phyloP scores from a whole-genome alignment of 2,329 filamentous ascomycete species.

The Paraphaeosphaeria sporulosa region DNA sequence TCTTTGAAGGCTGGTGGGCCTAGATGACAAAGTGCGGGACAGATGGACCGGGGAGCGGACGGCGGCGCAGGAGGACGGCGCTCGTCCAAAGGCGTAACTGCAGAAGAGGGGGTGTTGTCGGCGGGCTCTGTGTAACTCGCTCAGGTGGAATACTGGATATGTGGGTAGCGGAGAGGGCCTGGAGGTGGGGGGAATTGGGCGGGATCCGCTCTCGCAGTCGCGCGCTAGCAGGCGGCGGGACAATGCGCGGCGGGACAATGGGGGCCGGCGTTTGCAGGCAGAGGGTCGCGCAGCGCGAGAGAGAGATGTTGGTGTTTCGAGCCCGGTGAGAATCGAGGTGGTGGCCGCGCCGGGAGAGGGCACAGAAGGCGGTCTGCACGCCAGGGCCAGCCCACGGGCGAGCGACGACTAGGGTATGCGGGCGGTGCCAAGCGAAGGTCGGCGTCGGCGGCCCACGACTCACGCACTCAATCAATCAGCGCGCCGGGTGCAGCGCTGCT shows the following conservation, averaged over 20 bases:
- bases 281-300: neutral
- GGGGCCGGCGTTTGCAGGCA: conserved; percentile 7
- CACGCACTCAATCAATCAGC: conserved; percentile 25
- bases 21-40: conserved; percentile 13
- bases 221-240: conserved; percentile 16
- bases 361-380: conserved; percentile 12
- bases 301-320: conserved; percentile 3
- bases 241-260: conserved; percentile 18
- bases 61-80: conserved; percentile 15
- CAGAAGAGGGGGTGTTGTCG: conserved; percentile 21
- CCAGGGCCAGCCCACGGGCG: neutral
- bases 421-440: conserved; percentile 30
- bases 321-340: neutral
- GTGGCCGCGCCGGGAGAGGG: neutral
- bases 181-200: conserved; percentile 41
- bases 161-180: conserved; percentile 30
- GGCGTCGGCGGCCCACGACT: conserved; percentile 26
- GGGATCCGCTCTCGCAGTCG: conserved; percentile 2
- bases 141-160: conserved; percentile 29
- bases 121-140: conserved; percentile 13
- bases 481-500: conserved; percentile 24
- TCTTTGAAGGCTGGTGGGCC: conserved; percentile 33
- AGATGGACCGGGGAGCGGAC: conserved; percentile 2
- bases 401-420: neutral
- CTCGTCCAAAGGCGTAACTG: conserved; percentile 19